Conservation (phyloP, 345 rosid genomes). For the Gossypium stocksii region DNA sequence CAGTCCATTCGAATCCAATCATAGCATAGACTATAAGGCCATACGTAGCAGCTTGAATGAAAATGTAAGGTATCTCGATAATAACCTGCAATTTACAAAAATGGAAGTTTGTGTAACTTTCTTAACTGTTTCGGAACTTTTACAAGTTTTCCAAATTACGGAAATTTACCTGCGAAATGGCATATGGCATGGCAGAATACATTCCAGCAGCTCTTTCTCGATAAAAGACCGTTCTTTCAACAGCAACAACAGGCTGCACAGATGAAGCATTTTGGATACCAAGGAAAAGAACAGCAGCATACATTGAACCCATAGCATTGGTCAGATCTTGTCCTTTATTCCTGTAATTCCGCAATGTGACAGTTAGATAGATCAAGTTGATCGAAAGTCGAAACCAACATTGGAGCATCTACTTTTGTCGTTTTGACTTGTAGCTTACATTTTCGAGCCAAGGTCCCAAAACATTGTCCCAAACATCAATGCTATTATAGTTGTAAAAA, state of each 20-base stretch:
- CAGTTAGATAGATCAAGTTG: neutral
- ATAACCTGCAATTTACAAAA: slow-evolving; percentile 27
- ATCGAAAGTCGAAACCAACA: neutral
- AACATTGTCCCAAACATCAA: slow-evolving; percentile 63
- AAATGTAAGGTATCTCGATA: slow-evolving; percentile 53
- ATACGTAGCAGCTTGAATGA: slow-evolving; percentile 45
- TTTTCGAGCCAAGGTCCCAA: slow-evolving; percentile 65
- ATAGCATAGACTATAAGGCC: slow-evolving; percentile 49
- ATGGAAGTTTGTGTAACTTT: neutral
- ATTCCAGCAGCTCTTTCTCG: slow-evolving; percentile 46
- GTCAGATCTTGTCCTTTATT: slow-evolving; percentile 37
- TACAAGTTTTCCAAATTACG: neutral
- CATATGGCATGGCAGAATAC: slow-evolving; percentile 50
- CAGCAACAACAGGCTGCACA: slow-evolving; percentile 65
- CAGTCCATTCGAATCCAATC: slow-evolving; percentile 60
- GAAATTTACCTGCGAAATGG: slow-evolving; percentile 42
- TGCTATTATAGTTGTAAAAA: slow-evolving; percentile 48
- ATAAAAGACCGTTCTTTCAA: slow-evolving; percentile 71
- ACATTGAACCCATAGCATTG: slow-evolving; percentile 57
- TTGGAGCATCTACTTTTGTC: neutral
- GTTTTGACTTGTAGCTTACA: slow-evolving; percentile 32
- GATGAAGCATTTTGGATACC: slow-evolving; percentile 51
- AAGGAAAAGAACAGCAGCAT: slow-evolving; percentile 37
- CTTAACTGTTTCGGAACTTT: neutral
- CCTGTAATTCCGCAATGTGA: slow-evolving; percentile 24